Percentiles rank a stretch among this genome's conserved stretches.
Conservation (phyloP, 148 eudicot species). For the Euryodendron excelsum region DNA sequence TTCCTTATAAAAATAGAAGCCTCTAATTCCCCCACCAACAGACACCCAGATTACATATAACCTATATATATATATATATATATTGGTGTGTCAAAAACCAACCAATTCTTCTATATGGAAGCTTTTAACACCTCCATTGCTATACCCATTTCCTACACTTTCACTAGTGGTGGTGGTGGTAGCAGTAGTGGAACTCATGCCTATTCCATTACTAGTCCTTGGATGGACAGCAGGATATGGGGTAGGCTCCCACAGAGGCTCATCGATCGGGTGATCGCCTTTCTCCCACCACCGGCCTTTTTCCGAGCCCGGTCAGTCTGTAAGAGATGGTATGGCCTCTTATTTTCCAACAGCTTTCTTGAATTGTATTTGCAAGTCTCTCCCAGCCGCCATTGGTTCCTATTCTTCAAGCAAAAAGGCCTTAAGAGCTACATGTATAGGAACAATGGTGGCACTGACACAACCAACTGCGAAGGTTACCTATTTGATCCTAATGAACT, state of each 20-base stretch:
- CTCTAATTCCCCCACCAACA: not conserved
- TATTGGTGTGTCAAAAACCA: no score
- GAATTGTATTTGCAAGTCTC: constrained; percentile 64
- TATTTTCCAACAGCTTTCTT: constrained; percentile 68
- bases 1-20: not conserved
- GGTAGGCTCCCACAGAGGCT: constrained; percentile 63
- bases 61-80: no score
- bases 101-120: constrained; percentile 49
- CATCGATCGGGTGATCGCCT: constrained; percentile 69
- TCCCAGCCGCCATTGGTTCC: constrained; percentile 61
- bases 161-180: not conserved
- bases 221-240: constrained; percentile 94
- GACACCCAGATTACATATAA: no score
- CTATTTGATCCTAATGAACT: constrained; percentile 72
- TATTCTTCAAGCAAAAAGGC: constrained; percentile 67
- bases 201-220: constrained; percentile 23
- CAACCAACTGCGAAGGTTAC: constrained; percentile 33
- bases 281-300: constrained; percentile 78
- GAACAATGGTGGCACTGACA: constrained; percentile 9
- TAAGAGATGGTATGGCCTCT: constrained; percentile 79
- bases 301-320: constrained; percentile 84
- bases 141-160: constrained; percentile 43
- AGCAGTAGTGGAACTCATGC: not conserved
- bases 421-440: constrained; percentile 34
- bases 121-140: constrained; percentile 43